phyloP scores from a whole-genome alignment of 352 stramenopile genomes.

The Pythium myriotylum region DNA sequence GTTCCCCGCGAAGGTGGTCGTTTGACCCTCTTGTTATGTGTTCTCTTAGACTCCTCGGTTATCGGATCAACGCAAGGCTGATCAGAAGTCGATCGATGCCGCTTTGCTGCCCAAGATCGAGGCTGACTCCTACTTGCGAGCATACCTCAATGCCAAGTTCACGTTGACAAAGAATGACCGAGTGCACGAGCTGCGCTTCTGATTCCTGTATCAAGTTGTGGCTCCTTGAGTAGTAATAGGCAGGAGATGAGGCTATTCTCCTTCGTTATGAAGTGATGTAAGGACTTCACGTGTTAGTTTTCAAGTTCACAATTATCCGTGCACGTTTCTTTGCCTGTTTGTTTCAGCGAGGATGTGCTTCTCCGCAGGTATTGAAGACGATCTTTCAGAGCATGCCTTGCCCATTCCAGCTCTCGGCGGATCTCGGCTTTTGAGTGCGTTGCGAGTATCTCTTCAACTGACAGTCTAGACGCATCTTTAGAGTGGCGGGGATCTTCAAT shows the following conservation, averaged over 20 bases:
- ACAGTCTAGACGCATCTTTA: no score
- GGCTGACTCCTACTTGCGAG: slow-evolving; percentile 89
- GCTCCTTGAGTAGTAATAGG: no score
- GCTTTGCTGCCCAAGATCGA: slow-evolving; percentile 64
- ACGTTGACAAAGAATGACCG: slow-evolving; percentile 92
- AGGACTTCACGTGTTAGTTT: no score
- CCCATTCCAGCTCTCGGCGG: slow-evolving; percentile 58
- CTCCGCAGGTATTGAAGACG: slow-evolving; percentile 40
- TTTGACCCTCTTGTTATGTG: slow-evolving; percentile 18
- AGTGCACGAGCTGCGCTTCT: slow-evolving; percentile 98
- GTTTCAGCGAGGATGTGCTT: background rate
- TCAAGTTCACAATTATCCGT: no score
- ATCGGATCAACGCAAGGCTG: slow-evolving; percentile 93
- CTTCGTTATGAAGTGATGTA: no score
- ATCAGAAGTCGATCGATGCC: slow-evolving; percentile 96
- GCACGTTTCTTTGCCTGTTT: no score
- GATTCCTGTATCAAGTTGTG: slow-evolving; percentile 27
- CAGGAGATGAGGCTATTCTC: no score
- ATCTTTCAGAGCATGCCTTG: slow-evolving; percentile 45
- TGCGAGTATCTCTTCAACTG: slow-evolving; percentile 33
- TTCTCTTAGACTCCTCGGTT: slow-evolving; percentile 55
- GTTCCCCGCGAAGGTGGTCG: slow-evolving; percentile 22
- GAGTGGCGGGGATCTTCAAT: no score
- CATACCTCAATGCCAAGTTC: slow-evolving; percentile 95
- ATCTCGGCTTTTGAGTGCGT: slow-evolving; percentile 56